Conservation (phyloP, 345 rosid species). For the Gossypium herbaceum region DNA sequence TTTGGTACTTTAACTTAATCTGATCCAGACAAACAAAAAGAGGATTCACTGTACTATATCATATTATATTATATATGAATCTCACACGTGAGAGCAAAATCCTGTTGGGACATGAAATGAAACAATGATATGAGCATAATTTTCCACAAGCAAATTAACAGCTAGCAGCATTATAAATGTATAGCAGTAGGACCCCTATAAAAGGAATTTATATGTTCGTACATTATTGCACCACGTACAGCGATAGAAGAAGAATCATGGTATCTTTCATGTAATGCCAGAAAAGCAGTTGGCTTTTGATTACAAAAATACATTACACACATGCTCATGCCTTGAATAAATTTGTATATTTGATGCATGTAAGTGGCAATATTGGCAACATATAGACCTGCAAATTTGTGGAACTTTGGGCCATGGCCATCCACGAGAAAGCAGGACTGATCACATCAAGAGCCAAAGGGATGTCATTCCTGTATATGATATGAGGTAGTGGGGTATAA, state of each 20-base stretch:
- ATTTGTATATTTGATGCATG: neutral
- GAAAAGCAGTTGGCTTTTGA: slow-evolving; percentile 19
- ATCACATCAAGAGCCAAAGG: slow-evolving; percentile 21
- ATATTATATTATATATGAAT: neutral
- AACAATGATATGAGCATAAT: neutral
- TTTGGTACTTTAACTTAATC: slow-evolving; percentile 6
- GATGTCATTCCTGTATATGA: slow-evolving; percentile 19
- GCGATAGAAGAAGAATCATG: neutral
- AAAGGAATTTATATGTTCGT: slow-evolving; percentile 2
- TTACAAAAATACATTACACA: slow-evolving; percentile 12
- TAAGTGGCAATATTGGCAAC: neutral
- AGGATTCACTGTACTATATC: slow-evolving; percentile 18
- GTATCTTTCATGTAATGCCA: slow-evolving; percentile 12
- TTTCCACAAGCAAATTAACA: neutral
- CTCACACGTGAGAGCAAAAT: neutral
- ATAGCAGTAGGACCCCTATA: neutral
- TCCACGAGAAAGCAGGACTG: slow-evolving; percentile 24
- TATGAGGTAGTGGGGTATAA: slow-evolving; percentile 16
- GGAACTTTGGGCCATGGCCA: slow-evolving; percentile 20
- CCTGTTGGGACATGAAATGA: neutral
- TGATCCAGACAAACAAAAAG: slow-evolving; percentile 9
- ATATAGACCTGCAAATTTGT: neutral
- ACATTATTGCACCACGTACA: slow-evolving; percentile 6
- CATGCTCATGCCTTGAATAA: slow-evolving; percentile 15
- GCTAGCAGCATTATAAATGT: neutral